Evolutionary conservation across 306 rosid species (phyloP), one percentile per base, ranked within the genome.

Genomic region (Glycine latifolia): DNA sequence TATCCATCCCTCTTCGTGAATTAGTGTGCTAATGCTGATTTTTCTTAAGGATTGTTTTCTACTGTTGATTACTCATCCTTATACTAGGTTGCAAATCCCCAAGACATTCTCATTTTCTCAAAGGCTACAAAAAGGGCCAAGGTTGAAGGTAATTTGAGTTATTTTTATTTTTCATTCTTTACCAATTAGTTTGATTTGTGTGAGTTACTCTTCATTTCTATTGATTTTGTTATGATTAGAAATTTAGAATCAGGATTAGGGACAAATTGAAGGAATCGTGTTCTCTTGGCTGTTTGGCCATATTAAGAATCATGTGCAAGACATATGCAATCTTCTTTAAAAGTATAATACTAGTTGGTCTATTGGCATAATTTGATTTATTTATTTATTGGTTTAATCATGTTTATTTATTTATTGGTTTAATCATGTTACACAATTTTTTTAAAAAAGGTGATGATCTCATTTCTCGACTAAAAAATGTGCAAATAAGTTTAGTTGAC

Each of bases 61-160:
- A 59, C 63, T 82, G 60, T 76, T 59, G 72, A 85, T 61, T 46
- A 56, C 17, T 67, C 77, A 48, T 79, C 66, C 69, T 78, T 75
- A 47, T 85, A 58, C 78, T 80, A 95, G 99, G 99, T 95, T 71
- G 99, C 99, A 74, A 95, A 95, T 77, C 99, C 99, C 49, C 99
- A 95, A 87, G 99, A 93, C 87, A 93, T 95, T 87, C 98, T 95
- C 79, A 93, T 95, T 85, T 95, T 93, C 88, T 91, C 97, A 35
- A 95, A 95, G 95, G 95, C 96, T 77, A 76, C 97, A 73, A 89
- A 62, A 88, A 91, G 79, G 88, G 91, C 86, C 72, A 91, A 85
- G 79, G 79, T 71, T 63, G 97, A 74, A 86, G 96, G 98, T 93
- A 88, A 83, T 85, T 77, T 75, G 47, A 68, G 62, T 71, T 79